These are phyloP conservation scores for Fusarium sp. DNA, from an alignment of 2,329 filamentous ascomycete species.

Conservation along the genomic window DNA sequence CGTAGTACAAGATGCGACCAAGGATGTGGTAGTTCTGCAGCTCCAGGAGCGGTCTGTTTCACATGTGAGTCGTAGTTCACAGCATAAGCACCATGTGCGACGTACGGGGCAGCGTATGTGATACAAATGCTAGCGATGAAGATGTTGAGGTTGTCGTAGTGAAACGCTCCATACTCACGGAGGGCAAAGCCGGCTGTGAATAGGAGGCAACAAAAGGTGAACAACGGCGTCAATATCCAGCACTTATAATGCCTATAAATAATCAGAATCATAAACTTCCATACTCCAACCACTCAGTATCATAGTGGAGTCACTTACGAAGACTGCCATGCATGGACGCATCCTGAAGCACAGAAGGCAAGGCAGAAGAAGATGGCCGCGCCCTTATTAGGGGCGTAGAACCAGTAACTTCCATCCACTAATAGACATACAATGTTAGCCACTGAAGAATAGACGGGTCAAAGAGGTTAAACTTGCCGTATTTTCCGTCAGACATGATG, in stretches of 20 bases:
- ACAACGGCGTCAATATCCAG: conserved; percentile 65
- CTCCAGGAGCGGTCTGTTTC: conserved; percentile 64
- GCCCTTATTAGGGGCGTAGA: conserved; percentile 60
- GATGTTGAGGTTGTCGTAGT: conserved; percentile 45
- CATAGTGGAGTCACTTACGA: conserved; percentile 52
- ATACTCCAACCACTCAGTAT: not conserved
- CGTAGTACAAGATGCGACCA: conserved; percentile 65
- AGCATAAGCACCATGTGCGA: not conserved
- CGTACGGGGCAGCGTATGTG: conserved; percentile 50
- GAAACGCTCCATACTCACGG: conserved; percentile 46
- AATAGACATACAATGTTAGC: not conserved
- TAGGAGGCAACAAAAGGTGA: conserved; percentile 63
- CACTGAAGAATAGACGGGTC: not conserved
- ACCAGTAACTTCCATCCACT: conserved; percentile 57
- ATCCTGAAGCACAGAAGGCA: conserved; percentile 52
- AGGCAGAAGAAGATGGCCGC: conserved; percentile 59
- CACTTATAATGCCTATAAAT: conserved; percentile 62
- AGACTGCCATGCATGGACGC: conserved; percentile 55
- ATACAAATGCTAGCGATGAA: conserved; percentile 50
- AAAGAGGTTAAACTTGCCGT: conserved; percentile 36
- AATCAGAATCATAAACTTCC: not conserved
- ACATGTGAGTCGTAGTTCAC: not conserved
- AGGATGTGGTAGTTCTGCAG: conserved; percentile 71
- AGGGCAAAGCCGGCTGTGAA: conserved; percentile 67
- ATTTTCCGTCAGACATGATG: conserved; percentile 45